Evolutionary conservation across 1,284 basidiomycete species (phyloP).

Genomic region (Rhodotorula sp.): DNA sequence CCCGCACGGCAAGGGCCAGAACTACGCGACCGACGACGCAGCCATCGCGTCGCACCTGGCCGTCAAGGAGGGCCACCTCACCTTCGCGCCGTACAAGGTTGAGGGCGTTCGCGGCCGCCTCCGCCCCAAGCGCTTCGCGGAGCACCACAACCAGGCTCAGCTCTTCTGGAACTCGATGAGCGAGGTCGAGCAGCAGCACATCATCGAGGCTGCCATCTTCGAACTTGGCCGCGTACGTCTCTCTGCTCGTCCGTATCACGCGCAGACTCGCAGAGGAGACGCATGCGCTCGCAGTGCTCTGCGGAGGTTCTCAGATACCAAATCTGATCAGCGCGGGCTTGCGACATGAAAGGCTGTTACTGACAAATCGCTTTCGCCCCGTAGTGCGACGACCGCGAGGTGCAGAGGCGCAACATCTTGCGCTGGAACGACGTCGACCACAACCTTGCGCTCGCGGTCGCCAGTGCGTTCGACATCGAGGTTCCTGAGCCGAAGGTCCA

Average conservation of each 20-base stretch:
- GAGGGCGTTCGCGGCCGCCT: conserved; percentile 60
- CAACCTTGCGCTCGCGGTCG: conserved; percentile 66
- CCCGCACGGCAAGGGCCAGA: conserved; percentile 32
- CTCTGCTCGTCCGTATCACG: neutral
- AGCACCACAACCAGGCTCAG: conserved; percentile 54
- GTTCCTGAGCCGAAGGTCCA: conserved; percentile 57
- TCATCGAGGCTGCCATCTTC: conserved; percentile 68
- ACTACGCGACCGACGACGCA: conserved; percentile 27
- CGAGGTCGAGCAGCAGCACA: conserved; percentile 65
- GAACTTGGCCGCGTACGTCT: conserved; percentile 59
- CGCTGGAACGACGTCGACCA: conserved; percentile 69
- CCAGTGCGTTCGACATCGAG: conserved; percentile 60
- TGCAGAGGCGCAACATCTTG: conserved; percentile 67
- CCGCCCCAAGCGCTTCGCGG: conserved; percentile 25
- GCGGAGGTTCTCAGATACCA: neutral
- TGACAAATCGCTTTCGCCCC: neutral
- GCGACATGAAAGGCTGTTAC: too few species aligned
- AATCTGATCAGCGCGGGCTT: too few species aligned
- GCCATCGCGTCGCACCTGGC: conserved; percentile 14
- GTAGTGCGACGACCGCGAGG: conserved; percentile 65
- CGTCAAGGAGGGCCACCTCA: conserved; percentile 14
- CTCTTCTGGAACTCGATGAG: conserved; percentile 75
- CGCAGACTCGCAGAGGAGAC: neutral
- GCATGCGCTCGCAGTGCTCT: too few species aligned
- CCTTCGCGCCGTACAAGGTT: conserved; percentile 52